Percentiles rank a stretch among this genome's conserved stretches.
Evolutionary conservation across 495 filamentous ascomycete species (phyloP).

Genomic region (Neurospora africana): DNA sequence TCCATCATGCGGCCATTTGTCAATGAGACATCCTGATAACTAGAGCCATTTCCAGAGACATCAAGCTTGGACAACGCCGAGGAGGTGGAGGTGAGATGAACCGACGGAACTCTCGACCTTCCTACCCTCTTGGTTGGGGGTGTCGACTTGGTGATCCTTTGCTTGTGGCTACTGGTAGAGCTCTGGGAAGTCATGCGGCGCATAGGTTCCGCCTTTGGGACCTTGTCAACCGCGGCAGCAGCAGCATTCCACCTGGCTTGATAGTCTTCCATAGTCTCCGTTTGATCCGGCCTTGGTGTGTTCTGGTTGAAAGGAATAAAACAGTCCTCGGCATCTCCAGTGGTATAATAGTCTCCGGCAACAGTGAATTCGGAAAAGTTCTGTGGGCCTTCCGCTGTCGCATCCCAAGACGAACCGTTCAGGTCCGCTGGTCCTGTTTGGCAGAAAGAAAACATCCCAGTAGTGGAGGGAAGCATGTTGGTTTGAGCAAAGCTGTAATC

Average conservation of each 20-base stretch:
- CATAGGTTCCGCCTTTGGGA: conserved; percentile 36
- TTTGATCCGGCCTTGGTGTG: conserved; percentile 39
- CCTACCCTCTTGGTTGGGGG: conserved; percentile 26
- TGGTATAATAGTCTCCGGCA: conserved; percentile 18
- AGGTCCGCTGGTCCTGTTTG: conserved; percentile 44
- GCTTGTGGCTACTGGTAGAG: conserved; percentile 38
- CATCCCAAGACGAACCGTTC: conserved; percentile 38
- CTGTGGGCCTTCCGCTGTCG: conserved; percentile 43
- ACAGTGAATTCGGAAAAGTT: conserved; percentile 36
- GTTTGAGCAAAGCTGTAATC: conserved; percentile 40
- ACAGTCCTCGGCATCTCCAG: conserved; percentile 39
- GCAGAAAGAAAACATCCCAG: conserved; percentile 43
- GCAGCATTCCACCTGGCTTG: conserved; percentile 33
- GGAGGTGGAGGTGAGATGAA: conserved; percentile 28
- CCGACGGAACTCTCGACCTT: conserved; percentile 33
- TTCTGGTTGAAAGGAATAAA: conserved; percentile 37
- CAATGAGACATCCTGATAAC: conserved; percentile 22
- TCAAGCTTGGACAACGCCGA: conserved; percentile 39
- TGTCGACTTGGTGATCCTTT: conserved; percentile 34
- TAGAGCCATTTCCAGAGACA: conserved; percentile 35
- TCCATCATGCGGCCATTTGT: conserved; percentile 32
- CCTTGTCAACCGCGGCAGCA: conserved; percentile 21
- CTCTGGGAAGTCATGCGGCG: conserved; percentile 35
- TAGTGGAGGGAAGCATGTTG: conserved; percentile 37
- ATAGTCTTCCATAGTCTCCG: conserved; percentile 35